Evolutionary conservation across 129 eudicot species (phyloP), one percentile per base, ranked within the genome.

Genomic region (Rutidosis leptorrhynchoides): DNA sequence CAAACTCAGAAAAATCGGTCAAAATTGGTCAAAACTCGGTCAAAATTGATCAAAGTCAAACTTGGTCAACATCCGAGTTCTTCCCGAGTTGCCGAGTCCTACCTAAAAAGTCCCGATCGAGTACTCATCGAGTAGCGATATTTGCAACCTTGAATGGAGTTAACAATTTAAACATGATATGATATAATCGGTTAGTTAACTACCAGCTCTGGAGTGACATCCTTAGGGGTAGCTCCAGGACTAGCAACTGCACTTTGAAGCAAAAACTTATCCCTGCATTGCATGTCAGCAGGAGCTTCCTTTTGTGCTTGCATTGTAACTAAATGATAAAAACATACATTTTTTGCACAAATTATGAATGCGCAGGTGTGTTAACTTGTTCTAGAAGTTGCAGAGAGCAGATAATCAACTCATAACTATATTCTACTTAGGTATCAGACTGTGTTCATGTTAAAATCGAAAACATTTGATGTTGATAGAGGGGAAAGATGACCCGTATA

Each of bases 231-330:
- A 53, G 67, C 70, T 67, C 87, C 90, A 45, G 84, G 73, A 77
- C 70, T 76, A n/a, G 78, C 83, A 33, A 83, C 78, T 43, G 73
- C 85, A 56, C 87, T 73, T 73, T 87, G 95, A 70, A 87, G 90
- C 46, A 87, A 79, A 62, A 87, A 87, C 74, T 87, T 87, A 69
- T 87, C 90, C 85, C 74, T 84, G 83, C 95, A 83, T 67, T 83
- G 89, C 95, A 87, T 78, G 74, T 87, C 95, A 1, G 74, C 69
- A 56, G 95, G 95, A 56, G 83, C 79, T 73, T 87, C 95, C 68
- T 74, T 83, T 71, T 87, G 90, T 42, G 90, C 90, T 81, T 87
- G 90, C 90, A 87, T 79, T 49, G 90, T 87, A 68, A 87, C 95
- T 87, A 73, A 51, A 67, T 30, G 53, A 67, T 29, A 32, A 17